Evolutionary conservation across 768 basidiomycete species (phyloP).

Genomic region (Psilocybe cubensis): DNA sequence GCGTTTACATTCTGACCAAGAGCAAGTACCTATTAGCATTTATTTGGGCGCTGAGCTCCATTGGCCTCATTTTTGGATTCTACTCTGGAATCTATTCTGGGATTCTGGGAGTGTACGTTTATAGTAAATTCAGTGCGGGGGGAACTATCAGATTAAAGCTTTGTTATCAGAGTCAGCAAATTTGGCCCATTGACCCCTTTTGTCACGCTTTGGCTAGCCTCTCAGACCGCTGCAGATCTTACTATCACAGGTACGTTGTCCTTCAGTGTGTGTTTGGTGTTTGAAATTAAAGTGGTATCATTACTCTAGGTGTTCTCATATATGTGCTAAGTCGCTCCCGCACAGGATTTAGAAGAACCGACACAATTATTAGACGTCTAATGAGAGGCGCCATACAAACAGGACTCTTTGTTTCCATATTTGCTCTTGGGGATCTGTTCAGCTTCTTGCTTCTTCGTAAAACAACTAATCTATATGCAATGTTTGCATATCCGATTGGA

Average conservation of each 20-base stretch:
- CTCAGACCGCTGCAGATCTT: conserved; percentile 47
- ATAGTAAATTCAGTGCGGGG: too few species aligned
- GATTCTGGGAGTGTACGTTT: conserved; percentile 41
- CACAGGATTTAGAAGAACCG: conserved; percentile 55
- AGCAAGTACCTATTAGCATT: conserved; percentile 34
- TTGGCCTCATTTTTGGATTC: conserved; percentile 47
- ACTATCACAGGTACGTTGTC: conserved; percentile 45
- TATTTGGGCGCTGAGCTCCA: conserved; percentile 39
- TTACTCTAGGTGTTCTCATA: conserved; percentile 22
- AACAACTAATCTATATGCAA: conserved; percentile 34
- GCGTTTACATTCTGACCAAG: conserved; percentile 40
- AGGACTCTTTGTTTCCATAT: conserved; percentile 53
- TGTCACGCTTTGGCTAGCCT: conserved; percentile 49
- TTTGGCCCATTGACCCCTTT: conserved; percentile 42
- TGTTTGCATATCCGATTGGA: conserved; percentile 39
- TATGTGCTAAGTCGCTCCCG: conserved; percentile 41
- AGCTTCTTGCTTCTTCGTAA: conserved; percentile 38
- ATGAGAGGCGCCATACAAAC: conserved; percentile 61
- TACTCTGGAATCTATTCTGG: conserved; percentile 46
- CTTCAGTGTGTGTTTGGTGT: not conserved
- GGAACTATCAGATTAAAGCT: too few species aligned
- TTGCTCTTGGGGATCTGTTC: conserved; percentile 54
- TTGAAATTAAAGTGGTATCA: not conserved
- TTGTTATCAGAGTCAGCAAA: conserved; percentile 38
- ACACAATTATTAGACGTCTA: conserved; percentile 54